phyloP scores from a whole-genome alignment of 805 yeast species.

The Wickerhamiella azymoides region DNA sequence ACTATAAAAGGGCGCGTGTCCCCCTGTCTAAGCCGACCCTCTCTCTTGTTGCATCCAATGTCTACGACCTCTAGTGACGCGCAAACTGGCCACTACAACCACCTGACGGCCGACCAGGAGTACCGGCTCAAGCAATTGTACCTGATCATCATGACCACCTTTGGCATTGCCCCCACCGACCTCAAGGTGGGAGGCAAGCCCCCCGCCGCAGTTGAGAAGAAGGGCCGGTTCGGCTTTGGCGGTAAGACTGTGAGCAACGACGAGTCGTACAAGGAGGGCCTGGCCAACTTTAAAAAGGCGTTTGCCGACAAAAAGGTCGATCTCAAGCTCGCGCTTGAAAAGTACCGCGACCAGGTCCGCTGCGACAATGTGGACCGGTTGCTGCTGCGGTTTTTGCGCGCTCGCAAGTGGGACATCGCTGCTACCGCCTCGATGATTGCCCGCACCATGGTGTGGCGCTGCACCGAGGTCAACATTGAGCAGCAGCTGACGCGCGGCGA shows the following conservation, averaged over 20 bases:
- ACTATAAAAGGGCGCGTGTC: neutral
- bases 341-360: constrained; percentile 36
- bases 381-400: constrained; percentile 62
- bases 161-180: constrained; percentile 20
- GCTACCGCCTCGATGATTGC: constrained; percentile 58
- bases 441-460: constrained; percentile 67
- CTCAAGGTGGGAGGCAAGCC: constrained; percentile 18
- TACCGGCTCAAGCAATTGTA: constrained; percentile 28
- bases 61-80: neutral
- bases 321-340: constrained; percentile 24
- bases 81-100: constrained; percentile 26
- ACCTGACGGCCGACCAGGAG: constrained; percentile 27
- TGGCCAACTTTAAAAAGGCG: constrained; percentile 31
- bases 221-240: constrained; percentile 22
- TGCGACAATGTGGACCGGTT: constrained; percentile 67
- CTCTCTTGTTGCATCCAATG: neutral
- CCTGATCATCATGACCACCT: constrained; percentile 20
- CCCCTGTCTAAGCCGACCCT: neutral
- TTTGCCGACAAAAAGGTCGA: constrained; percentile 33
- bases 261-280: constrained; percentile 16
- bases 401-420: constrained; percentile 72
- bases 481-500: constrained; percentile 57
- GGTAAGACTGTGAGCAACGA: constrained; percentile 12
- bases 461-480: constrained; percentile 47
- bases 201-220: constrained; percentile 18